These are phyloP conservation scores for Setaria viridis DNA, from an alignment of 202 grass and related monocot species.

Conservation along the genomic window DNA sequence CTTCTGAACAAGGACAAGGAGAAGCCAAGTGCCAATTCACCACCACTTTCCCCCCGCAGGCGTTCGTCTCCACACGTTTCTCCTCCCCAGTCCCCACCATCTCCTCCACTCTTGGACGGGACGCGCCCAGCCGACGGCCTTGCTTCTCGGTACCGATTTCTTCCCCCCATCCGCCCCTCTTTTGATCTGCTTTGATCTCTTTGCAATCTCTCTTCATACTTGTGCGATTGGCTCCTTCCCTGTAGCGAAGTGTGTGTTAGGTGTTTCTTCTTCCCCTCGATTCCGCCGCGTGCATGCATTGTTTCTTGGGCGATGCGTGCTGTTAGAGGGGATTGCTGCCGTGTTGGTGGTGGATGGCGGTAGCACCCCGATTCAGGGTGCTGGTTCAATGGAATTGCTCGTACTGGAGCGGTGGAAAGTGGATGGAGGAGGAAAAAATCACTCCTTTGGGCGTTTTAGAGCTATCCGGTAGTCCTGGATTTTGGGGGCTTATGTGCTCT, in stretches of 20 bases:
- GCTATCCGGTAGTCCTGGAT: background rate
- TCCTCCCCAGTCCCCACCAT: background rate
- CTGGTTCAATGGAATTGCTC: constrained; percentile 6
- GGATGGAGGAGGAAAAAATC: background rate
- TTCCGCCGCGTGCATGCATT: background rate
- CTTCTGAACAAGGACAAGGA: too few species aligned
- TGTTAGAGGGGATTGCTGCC: background rate
- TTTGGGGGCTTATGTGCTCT: background rate
- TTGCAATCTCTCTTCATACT: background rate
- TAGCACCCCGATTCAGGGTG: constrained; percentile 6
- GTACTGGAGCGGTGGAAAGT: background rate
- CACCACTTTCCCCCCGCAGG: too few species aligned
- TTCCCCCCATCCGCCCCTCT: background rate
- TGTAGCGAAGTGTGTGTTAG: background rate
- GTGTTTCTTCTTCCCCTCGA: background rate
- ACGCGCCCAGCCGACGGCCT: background rate
- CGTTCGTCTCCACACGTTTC: too few species aligned
- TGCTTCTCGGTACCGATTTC: constrained; percentile 32
- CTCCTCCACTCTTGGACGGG: background rate
- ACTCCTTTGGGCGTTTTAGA: background rate
- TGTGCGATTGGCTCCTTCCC: background rate
- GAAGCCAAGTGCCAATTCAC: too few species aligned
- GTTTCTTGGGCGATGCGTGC: background rate
- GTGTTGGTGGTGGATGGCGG: background rate
- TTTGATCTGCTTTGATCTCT: background rate